Base-by-base conservation (phyloP, 2,329 filamentous ascomycete species). In the Neonectria ditissima region DNA sequence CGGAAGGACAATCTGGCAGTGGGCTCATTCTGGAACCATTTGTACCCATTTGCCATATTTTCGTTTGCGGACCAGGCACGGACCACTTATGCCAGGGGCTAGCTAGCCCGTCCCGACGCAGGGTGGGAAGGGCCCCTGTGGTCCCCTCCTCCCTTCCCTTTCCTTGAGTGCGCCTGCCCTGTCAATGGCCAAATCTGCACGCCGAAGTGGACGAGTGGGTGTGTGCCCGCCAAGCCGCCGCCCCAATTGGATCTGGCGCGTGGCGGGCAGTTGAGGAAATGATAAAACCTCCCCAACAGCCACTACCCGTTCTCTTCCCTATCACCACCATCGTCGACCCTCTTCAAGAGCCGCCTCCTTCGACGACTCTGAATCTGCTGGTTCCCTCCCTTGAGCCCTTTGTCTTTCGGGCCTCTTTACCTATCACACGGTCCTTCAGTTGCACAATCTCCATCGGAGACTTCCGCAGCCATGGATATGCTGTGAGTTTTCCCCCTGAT, bases 21-120 rank as follows among this genome's bases (percentile, higher is more conserved):
- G 76, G 78, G 73, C 76, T 78, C 75, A 79, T 78, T 76, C 73
- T 78, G 69, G 69, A 67, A 70, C 70, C 73, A 73, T 73, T 71
- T 64, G 52, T 39, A 18, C 58, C 41, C 56, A 59, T 55, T 58
- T 54, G 24, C 60, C 64, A 65, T 70, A 60, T 68, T 64, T 55
- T 63, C 59, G 32, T 56, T 65, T 64, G 54, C 58, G 56, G 37
- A 51, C 20, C n/a, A 13, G 26, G 59, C 59, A 62, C 54, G 55
- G 60, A 32, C 60, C 60, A 54, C 50, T 62, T n/a, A 48, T 30
- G 26, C 41, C 60, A 58, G 50, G 43, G 48, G 41, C 28, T 53
- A 28, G 47, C 34, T 28, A 34, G 26, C 37, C 43, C 30, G 30
- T 34, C 30, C 52, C 34, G 32, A 26, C 37, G 53, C 37, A 57